Evolutionary conservation across 441 rosid species (phyloP).

Genomic region (Gossypium gossypioides): DNA sequence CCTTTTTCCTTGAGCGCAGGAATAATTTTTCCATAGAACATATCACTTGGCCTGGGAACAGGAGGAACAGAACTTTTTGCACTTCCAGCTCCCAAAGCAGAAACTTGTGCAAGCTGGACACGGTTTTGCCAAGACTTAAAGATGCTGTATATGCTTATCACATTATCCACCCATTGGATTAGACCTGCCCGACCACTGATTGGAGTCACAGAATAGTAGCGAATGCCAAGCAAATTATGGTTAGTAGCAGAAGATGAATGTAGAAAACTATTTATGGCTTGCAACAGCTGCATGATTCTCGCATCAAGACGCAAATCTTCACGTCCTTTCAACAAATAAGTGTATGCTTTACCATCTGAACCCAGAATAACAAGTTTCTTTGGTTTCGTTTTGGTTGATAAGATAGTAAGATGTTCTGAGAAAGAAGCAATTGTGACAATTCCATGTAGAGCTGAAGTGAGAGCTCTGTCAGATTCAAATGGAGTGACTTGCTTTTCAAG

Average conservation of each 20-base stretch:
- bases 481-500: conserved; percentile 64
- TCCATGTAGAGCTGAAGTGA: conserved; percentile 48
- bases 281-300: conserved; percentile 96
- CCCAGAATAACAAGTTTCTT: conserved; percentile 86
- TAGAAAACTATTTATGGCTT: conserved; percentile 74
- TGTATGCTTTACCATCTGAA: conserved; percentile 83
- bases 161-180: conserved; percentile 97
- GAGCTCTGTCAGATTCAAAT: conserved; percentile 47
- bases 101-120: conserved; percentile 61
- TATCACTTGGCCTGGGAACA: conserved; percentile 95
- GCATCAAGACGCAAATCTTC: conserved; percentile 99
- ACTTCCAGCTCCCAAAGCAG: conserved; percentile 49
- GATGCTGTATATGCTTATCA: conserved; percentile 82
- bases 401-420: conserved; percentile 59
- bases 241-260: conserved; percentile 52
- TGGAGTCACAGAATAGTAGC: conserved; percentile 94
- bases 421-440: conserved; percentile 79
- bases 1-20: conserved; percentile 99
- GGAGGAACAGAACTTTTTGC: conserved; percentile 52
- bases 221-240: conserved; percentile 57
- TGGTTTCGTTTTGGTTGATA: conserved; percentile 93
- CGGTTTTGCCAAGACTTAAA: conserved; percentile 96
- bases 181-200: conserved; percentile 98
- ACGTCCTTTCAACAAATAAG: conserved; percentile 89
- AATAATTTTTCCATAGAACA: conserved; percentile 98